Percentiles rank a stretch among this genome's conserved stretches.
Conservation (phyloP, 345 rosid species). For the Rubroshorea leprosula region DNA sequence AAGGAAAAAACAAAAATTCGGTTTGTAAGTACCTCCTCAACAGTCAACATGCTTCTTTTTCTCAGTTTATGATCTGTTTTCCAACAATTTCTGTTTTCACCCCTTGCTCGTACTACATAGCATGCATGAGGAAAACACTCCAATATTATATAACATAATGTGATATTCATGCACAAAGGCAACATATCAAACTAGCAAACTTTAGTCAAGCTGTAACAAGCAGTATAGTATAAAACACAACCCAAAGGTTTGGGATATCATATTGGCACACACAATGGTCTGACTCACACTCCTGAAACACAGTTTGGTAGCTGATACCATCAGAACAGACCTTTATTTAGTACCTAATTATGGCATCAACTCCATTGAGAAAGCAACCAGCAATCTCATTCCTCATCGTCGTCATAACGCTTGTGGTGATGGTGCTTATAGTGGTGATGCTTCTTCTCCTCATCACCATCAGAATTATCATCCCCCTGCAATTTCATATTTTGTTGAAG, state of each 20-base stretch:
- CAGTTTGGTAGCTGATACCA: not conserved
- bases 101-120: too few relatives aligned
- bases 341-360: constrained; percentile 28
- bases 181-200: too few relatives aligned
- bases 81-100: too few relatives aligned
- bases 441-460: constrained; percentile 47
- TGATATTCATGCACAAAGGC: constrained; percentile 58
- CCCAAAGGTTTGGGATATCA: constrained; percentile 8
- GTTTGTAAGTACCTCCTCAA: too few relatives aligned
- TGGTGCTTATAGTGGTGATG: constrained; percentile 39
- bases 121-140: too few relatives aligned
- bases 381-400: constrained; percentile 54
- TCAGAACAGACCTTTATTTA: constrained; percentile 38
- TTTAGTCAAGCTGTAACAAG: constrained; percentile 11
- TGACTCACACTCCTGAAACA: not conserved
- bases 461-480: constrained; percentile 59
- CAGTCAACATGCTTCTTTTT: too few relatives aligned
- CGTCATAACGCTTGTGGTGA: constrained; percentile 36
- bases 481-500: constrained; percentile 6
- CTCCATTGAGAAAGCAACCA: constrained; percentile 13
- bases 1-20: too few relatives aligned
- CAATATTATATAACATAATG: too few relatives aligned
- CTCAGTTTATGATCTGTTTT: too few relatives aligned
- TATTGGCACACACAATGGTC: constrained; percentile 1
- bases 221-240: not conserved